These are phyloP conservation scores for Rhizopus stolonifer DNA, from an alignment of 371 early-diverging fungal genomes.

Conservation along the genomic window DNA sequence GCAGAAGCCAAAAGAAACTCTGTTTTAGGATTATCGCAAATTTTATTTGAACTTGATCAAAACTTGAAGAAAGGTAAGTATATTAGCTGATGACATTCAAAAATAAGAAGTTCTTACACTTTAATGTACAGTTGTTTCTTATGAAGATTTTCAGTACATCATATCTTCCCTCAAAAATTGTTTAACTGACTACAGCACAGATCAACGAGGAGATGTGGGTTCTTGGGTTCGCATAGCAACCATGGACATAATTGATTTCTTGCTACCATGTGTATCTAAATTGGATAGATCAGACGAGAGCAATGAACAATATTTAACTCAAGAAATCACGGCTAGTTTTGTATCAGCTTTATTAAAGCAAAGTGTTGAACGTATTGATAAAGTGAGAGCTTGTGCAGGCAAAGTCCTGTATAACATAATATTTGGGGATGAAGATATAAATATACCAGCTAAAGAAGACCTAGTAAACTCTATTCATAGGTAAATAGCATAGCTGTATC, in stretches of 20 bases:
- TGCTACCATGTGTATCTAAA: conserved; percentile 44
- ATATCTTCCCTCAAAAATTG: conserved; percentile 52
- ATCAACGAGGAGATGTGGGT: conserved; percentile 94
- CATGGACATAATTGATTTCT: conserved; percentile 57
- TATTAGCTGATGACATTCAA: no score
- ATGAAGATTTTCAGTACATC: conserved; percentile 40
- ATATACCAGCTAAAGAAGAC: conserved; percentile 27
- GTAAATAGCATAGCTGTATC: conserved; percentile 16
- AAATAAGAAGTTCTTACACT: no score
- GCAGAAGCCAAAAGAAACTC: conserved; percentile 74
- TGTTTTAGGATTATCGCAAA: conserved; percentile 51
- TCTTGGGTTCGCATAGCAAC: conserved; percentile 86
- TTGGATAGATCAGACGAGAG: conserved; percentile 29
- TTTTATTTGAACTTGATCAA: conserved; percentile 35
- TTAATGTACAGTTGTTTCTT: conserved; percentile 31
- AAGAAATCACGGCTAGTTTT: conserved; percentile 22
- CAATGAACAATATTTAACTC: conserved; percentile 24
- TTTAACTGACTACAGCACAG: conserved; percentile 83
- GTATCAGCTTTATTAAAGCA: conserved; percentile 65
- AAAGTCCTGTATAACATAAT: conserved; percentile 44
- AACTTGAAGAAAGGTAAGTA: conserved; percentile 50
- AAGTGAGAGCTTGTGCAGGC: conserved; percentile 70
- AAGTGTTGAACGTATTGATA: conserved; percentile 81
- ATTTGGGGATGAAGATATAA: conserved; percentile 21
- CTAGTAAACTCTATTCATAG: conserved; percentile 24